A percentile compares a stretch with the other conserved stretches of the same genome.
Conservation (phyloP, 2,329 filamentous ascomycete species). For the Canariomyces notabilis region DNA sequence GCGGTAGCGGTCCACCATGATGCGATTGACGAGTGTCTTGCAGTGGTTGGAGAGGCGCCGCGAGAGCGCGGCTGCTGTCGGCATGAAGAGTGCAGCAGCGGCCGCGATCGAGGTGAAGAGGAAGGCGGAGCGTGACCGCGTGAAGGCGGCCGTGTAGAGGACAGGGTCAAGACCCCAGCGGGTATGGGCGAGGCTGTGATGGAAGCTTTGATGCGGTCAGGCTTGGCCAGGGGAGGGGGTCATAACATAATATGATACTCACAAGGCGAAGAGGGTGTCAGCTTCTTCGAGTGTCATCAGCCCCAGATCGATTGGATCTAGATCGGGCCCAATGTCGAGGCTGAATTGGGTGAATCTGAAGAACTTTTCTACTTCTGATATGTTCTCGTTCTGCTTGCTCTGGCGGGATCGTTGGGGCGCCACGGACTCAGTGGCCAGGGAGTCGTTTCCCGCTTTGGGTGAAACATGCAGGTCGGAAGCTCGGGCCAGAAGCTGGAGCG, state of each 20-base stretch:
- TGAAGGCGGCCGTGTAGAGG: slow-evolving; percentile 61
- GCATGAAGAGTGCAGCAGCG: slow-evolving; percentile 62
- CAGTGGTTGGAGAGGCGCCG: slow-evolving; percentile 61
- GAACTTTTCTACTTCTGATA: slow-evolving; percentile 55
- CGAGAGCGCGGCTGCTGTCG: slow-evolving; percentile 58
- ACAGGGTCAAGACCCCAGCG: slow-evolving; percentile 67
- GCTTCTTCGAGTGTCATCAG: slow-evolving; percentile 63
- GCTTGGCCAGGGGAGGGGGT: background rate
- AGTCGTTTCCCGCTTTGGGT: slow-evolving; percentile 29
- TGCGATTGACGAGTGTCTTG: slow-evolving; percentile 55
- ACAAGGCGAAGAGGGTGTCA: slow-evolving; percentile 60
- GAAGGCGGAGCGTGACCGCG: slow-evolving; percentile 63
- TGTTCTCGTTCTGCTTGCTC: slow-evolving; percentile 33
- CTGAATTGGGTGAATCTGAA: slow-evolving; percentile 61
- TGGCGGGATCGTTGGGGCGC: slow-evolving; percentile 19
- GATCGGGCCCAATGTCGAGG: slow-evolving; percentile 57
- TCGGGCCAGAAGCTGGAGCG: slow-evolving; percentile 65
- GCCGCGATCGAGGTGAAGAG: slow-evolving; percentile 67
- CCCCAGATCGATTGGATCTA: slow-evolving; percentile 66
- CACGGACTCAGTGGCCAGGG: slow-evolving; percentile 17
- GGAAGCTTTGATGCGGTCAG: slow-evolving; percentile 47
- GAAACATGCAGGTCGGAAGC: slow-evolving; percentile 64
- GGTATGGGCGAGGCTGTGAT: slow-evolving; percentile 65
- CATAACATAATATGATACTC: slow-evolving; percentile 32
- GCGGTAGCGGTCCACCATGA: slow-evolving; percentile 57